Percentiles rank a stretch among this genome's conserved stretches.
phyloP scores from a whole-genome alignment of 805 yeast species.

The Debaryomyces castellii region DNA sequence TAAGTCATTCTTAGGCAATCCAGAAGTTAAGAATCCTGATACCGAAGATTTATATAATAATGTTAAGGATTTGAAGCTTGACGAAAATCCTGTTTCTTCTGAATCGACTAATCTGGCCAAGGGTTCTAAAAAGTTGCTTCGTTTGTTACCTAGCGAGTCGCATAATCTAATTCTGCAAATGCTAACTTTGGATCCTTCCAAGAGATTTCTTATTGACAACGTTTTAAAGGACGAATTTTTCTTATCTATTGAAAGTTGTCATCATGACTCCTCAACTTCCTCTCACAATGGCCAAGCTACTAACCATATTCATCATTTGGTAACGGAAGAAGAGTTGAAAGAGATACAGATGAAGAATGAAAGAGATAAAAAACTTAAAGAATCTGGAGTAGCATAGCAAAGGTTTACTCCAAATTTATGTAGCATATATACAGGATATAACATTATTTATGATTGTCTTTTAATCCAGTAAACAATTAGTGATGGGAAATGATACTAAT shows the following conservation, averaged over 20 bases:
- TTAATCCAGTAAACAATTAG: neutral
- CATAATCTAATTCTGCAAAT: conserved; percentile 61
- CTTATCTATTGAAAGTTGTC: conserved; percentile 55
- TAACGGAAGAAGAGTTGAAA: conserved; percentile 63
- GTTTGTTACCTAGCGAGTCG: conserved; percentile 68
- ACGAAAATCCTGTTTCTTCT: neutral
- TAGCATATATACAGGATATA: conserved; percentile 2
- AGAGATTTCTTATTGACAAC: conserved; percentile 59
- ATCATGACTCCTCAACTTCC: conserved; percentile 14
- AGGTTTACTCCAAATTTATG: neutral
- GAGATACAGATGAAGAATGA: conserved; percentile 33
- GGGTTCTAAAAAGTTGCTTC: conserved; percentile 74
- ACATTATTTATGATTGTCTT: neutral
- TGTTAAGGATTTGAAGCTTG: neutral
- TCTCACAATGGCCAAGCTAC: conserved; percentile 16
- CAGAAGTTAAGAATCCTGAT: conserved; percentile 7
- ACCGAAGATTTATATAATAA: conserved; percentile 6
- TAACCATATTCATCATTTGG: conserved; percentile 64
- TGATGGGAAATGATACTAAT: neutral
- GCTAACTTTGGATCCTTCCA: conserved; percentile 59
- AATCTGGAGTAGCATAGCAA: conserved; percentile 15
- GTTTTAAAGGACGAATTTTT: conserved; percentile 61
- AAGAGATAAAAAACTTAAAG: conserved; percentile 18
- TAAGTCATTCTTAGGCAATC: conserved; percentile 52
- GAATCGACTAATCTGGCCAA: conserved; percentile 20